These are phyloP conservation scores for Rubia yunnanensis DNA, from an alignment of 257 asterid genomes.

Conservation along the genomic window DNA sequence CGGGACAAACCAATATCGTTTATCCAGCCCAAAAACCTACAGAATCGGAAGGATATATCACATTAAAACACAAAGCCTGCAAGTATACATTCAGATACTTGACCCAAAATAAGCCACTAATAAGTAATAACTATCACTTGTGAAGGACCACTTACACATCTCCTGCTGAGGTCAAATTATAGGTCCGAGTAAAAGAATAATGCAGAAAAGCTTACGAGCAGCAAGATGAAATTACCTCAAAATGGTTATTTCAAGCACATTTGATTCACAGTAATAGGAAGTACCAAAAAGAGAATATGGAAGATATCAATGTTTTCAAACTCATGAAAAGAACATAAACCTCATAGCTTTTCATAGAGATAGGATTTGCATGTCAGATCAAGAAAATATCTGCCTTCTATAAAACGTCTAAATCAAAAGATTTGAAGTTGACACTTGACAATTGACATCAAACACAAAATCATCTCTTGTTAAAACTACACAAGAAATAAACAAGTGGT, in stretches of 20 bases:
- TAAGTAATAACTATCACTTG: background rate
- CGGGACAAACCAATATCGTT: slow-evolving; percentile 49
- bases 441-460: background rate
- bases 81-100: background rate
- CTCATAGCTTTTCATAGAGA: background rate
- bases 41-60: slow-evolving; percentile 3
- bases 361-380: background rate
- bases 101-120: background rate
- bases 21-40: slow-evolving; percentile 60
- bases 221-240: background rate
- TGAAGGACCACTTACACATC: background rate
- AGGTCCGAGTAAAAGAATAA: background rate
- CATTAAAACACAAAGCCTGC: background rate
- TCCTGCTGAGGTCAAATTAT: background rate
- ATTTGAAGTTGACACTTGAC: background rate
- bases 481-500: background rate
- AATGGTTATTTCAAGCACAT: background rate
- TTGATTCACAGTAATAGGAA: background rate
- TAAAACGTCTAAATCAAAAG: background rate
- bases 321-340: background rate
- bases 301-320: background rate
- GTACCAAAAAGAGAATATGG: background rate
- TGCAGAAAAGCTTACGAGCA: background rate
- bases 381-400: no score
- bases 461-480: background rate